These are phyloP conservation scores for Verticillium zaregamsianum DNA, from an alignment of 2,329 filamentous ascomycete genomes.

Conservation along the genomic window DNA sequence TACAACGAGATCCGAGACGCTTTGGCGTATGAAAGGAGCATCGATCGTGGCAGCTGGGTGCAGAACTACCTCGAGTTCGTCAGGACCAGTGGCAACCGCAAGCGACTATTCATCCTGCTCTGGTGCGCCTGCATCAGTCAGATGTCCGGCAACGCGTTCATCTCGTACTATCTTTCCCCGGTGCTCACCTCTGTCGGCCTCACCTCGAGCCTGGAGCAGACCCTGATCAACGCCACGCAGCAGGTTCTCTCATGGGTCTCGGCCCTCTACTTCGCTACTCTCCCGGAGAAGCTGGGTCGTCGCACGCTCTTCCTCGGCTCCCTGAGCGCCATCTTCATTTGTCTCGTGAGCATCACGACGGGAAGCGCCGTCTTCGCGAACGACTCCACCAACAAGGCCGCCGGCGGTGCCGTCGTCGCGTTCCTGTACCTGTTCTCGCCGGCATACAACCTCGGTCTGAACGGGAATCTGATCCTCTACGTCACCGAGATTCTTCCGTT, in stretches of 20 bases:
- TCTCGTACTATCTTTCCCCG: conserved; percentile 30
- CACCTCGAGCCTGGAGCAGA: conserved; percentile 23
- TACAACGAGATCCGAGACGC: conserved; percentile 32
- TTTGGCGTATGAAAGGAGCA: conserved; percentile 1
- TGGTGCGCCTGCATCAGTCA: conserved; percentile 32
- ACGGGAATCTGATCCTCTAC: conserved; percentile 17
- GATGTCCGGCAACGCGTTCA: conserved; percentile 22
- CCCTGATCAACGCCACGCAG: conserved; percentile 26
- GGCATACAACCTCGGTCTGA: conserved; percentile 13
- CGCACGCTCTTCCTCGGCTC: conserved; percentile 18
- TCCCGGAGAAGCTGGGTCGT: conserved; percentile 10
- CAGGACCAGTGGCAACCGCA: conserved; percentile 27
- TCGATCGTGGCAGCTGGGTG: conserved; percentile 15
- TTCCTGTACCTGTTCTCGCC: conserved; percentile 27
- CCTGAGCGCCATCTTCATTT: conserved; percentile 10
- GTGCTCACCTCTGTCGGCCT: conserved; percentile 26
- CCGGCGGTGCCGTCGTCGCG: conserved; percentile 20
- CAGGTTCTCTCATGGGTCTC: conserved; percentile 11
- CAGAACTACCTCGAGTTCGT: conserved; percentile 30
- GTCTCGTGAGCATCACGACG: conserved; percentile 8
- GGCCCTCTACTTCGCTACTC: conserved; percentile 11
- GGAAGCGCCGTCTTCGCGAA: conserved; percentile 14
- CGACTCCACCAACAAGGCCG: conserved; percentile 10
- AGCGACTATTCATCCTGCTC: conserved; percentile 32
- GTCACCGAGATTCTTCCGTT: conserved; percentile 28